Evolutionary conservation across 805 yeast species (phyloP), one percentile per base, ranked within the genome.

Genomic region (Schizosaccharomyces cryophilus): DNA sequence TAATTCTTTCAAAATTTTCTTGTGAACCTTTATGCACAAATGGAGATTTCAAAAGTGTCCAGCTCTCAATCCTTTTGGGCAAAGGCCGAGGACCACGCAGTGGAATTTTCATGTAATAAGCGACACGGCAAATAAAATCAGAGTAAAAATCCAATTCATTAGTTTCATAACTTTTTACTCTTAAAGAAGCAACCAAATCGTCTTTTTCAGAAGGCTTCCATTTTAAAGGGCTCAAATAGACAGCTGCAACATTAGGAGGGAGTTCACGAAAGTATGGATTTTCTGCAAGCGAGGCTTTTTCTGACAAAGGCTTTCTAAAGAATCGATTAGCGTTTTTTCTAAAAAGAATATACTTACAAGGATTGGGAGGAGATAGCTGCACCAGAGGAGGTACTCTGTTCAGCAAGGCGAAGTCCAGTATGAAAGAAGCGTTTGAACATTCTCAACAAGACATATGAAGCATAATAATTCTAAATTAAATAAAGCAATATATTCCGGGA

Each of bases 21-120:
- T 93, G 93, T 9, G 93, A 78, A 71, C 88, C 89, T 61, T 96
- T 95, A 69, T 87, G 93, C 24, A 85, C 95, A 70, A 93, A 93
- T 1, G 96, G 96, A 2, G 95, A 82, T 70, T 83, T 80, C 67
- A 84, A 88, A 55, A 93, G 95, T 0, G 98, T 93, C 87, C 95
- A 90, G 66, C 88, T 79, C 71, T 90, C 85, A 66, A 82, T 80
- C 69, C 81, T 84, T 2, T 84, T 81, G 64, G 81, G 84, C 64
- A 80, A 71, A 59, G 82, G 85, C 42, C 75, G 76, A 21, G 90
- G 83, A 1, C 88, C 89, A 15, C 82, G 78, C 42, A 85, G 81
- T 19, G 97, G 96, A 65, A 93, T 82, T 7, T 94, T 90, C 66
- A 93, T 74, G 72, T 85, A 93, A 70, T 79, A 93, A 0, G 95